Evolutionary conservation across 257 asterid genomes (phyloP).

Genomic region (Nicotiana tomentosiformis): DNA sequence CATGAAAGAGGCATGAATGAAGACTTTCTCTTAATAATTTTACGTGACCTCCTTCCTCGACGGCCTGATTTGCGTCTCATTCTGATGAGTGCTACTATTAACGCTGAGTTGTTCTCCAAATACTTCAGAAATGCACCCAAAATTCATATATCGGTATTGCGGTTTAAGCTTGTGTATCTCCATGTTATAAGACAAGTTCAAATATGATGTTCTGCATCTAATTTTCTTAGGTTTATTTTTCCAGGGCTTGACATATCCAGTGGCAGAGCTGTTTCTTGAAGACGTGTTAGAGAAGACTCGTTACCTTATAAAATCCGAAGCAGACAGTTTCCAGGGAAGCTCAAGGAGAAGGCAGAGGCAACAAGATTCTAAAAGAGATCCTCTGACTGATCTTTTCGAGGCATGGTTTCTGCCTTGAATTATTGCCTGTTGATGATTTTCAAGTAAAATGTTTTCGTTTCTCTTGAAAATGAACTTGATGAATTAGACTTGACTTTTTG

Average conservation of each 20-base stretch:
- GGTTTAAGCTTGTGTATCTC: not conserved
- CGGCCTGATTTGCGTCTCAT: constrained; percentile 88
- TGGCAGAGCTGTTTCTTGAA: constrained; percentile 76
- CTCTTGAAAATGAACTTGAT: not conserved
- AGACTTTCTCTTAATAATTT: constrained; percentile 82
- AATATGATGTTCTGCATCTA: constrained; percentile 3
- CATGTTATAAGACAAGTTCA: not conserved
- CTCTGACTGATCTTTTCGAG: constrained; percentile 76
- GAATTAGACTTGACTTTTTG: not conserved
- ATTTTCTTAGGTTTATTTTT: constrained; percentile 12
- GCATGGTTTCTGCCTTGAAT: constrained; percentile 32
- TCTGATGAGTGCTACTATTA: constrained; percentile 98
- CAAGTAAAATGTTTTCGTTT: not conserved
- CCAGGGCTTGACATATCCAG: constrained; percentile 94
- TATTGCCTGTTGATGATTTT: not conserved
- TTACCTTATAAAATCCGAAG: constrained; percentile 48
- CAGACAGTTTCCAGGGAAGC: constrained; percentile 46
- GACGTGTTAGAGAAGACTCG: constrained; percentile 79
- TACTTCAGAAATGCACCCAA: constrained; percentile 88
- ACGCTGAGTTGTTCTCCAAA: constrained; percentile 79
- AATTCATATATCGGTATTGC: constrained; percentile 79
- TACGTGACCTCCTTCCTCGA: constrained; percentile 83
- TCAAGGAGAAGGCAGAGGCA: constrained; percentile 63
- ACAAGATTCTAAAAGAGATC: constrained; percentile 64
- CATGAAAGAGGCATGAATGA: constrained; percentile 99